phyloP scores from a whole-genome alignment of 139 green algal genomes.

The Tetradesmus lagerheimii region DNA sequence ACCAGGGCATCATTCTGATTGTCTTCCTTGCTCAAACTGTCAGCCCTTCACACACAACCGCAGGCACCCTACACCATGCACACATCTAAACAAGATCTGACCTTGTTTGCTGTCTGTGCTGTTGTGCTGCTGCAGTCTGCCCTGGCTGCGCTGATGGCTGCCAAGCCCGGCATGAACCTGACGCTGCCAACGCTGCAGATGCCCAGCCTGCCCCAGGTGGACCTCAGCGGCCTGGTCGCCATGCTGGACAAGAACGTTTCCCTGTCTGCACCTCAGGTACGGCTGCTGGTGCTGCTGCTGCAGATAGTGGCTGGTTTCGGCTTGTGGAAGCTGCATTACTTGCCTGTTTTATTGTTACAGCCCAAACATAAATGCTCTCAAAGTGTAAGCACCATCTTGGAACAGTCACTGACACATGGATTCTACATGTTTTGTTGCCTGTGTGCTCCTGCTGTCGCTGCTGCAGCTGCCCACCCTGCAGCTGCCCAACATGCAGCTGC shows the following conservation, averaged over 20 bases:
- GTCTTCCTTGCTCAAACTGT: too few relatives aligned
- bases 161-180: constrained; percentile 6
- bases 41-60: too few relatives aligned
- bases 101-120: too few relatives aligned
- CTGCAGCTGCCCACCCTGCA: not conserved
- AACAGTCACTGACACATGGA: too few relatives aligned
- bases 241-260: not conserved
- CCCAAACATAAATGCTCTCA: too few relatives aligned
- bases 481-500: not conserved
- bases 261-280: not conserved
- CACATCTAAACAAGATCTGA: too few relatives aligned
- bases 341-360: too few relatives aligned
- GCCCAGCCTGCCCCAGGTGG: not conserved
- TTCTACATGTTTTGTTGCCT: not conserved
- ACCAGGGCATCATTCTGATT: too few relatives aligned
- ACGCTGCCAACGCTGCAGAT: not conserved
- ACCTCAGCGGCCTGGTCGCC: not conserved
- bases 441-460: not conserved
- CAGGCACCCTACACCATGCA: too few relatives aligned
- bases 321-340: too few relatives aligned
- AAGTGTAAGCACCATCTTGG: too few relatives aligned
- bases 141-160: not conserved
- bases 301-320: not conserved
- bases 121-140: not conserved
- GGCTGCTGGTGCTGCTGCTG: not conserved